Base-by-base conservation (phyloP, 768 basidiomycete genomes). In the Russula sp. region DNA sequence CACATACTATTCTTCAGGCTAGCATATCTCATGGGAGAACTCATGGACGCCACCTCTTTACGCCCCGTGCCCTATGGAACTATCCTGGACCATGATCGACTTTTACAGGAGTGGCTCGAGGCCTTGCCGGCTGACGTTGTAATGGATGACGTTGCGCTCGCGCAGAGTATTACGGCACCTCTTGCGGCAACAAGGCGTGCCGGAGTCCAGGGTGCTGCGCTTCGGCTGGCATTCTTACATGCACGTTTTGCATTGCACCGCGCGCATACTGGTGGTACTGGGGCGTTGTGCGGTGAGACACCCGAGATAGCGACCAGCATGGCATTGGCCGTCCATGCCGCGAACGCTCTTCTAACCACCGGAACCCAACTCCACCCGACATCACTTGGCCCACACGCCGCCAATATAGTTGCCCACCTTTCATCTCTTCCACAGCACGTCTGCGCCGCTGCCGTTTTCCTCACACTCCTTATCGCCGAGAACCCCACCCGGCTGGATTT, bases 401-500 rank as follows among this genome's bases (percentile, higher is more conserved):
- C 86, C 63, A 83, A 87, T 9, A 87, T 90, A 8, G 89, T 88
- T 39, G 89, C 88, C 3, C 90, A 93, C 73, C 85, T 92, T 82
- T 85, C 84, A 68, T 90, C 88, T 85, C 86, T 86, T 4, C 88
- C 89, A 0, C 89, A 88, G 75, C 89, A 93, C 70, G 84, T 87
- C 68, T 92, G 92, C 77, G 86, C 86, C 53, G 89, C 91, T 20
- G 88, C 88, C 54, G 91, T 92, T 86, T 92, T 92, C 75, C 91
- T 92, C 80, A 88, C 88, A n/a, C 91, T 91, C 76, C 89, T 92
- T 69, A 80, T 92, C 54, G 86, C 91, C 69, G 82, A 85, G 40
- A 86, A 89, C 68, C 87, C 89, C 55, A 88, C 88, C 64, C 89
- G 90, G 66, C 86, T 87, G 50, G 89, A 87, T 31, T 88, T 88